phyloP scores from a whole-genome alignment of 805 yeast species.

The Barnettozyma sucrosica region DNA sequence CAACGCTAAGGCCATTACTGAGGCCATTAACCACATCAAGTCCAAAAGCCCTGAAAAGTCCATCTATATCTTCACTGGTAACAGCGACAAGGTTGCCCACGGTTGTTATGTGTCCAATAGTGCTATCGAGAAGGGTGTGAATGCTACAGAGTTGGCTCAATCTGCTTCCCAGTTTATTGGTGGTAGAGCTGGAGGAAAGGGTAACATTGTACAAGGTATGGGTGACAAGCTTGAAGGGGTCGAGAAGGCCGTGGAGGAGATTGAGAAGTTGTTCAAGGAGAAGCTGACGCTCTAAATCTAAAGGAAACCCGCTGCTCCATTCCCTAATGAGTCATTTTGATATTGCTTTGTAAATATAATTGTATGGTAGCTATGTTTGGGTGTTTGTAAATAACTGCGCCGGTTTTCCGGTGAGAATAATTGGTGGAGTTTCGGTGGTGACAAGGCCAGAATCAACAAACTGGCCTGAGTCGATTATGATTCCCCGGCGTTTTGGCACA shows the following conservation, averaged over 20 bases:
- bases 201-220: constrained; percentile 93
- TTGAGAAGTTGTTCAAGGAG: constrained; percentile 53
- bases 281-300: constrained; percentile 36
- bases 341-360: background rate
- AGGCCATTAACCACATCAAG: constrained; percentile 81
- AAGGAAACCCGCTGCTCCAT: background rate
- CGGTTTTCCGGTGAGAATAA: background rate
- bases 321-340: background rate
- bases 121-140: constrained; percentile 62
- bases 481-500: background rate
- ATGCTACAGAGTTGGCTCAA: constrained; percentile 70
- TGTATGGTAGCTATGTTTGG: background rate
- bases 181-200: constrained; percentile 98
- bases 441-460: background rate
- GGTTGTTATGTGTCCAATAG: constrained; percentile 83
- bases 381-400: background rate
- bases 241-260: constrained; percentile 66
- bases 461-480: background rate
- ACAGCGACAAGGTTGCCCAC: constrained; percentile 77
- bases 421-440: background rate
- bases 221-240: constrained; percentile 76
- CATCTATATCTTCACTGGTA: constrained; percentile 75
- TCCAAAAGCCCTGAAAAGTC: constrained; percentile 69
- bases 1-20: constrained; percentile 91
- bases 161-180: constrained; percentile 73